Base-by-base conservation (phyloP, 2,329 filamentous ascomycete genomes). In the Aureobasidium sp. region DNA sequence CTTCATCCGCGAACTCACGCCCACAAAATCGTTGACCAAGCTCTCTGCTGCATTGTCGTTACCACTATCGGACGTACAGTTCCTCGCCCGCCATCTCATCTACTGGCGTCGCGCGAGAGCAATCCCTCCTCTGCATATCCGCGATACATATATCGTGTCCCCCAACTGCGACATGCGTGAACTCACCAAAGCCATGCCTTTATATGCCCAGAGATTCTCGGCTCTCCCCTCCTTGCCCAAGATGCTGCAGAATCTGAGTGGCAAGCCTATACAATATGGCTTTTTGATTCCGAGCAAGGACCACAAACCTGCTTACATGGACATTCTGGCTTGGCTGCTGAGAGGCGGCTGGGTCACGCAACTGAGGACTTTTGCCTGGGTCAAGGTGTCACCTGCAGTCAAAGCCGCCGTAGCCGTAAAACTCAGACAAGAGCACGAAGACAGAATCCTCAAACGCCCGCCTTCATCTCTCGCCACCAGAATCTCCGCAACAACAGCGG, bases 41-140 rank as follows among this genome's bases (percentile, higher is more conserved):
- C 84, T 91, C 60, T 85, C 87, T 17, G 83, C 87, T 67, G 84
- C 82, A 66, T 85, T 88, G 57, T 83, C 87, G 22, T 87, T 97
- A 58, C 86, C 88, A 3, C 81, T 94, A 1, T 82, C 85, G 36
- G 90, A 96, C 67, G 88, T 97, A 65, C 88, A 93, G 66, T 87
- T 90, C 68, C 89, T 96, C 65, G 91, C 92, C 11, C 89, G 90
- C 63, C 94, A 97, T 76, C 87, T 99, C 65, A 91, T 97, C 64
- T 96, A 95, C 76, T 97, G 93, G 92, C 87, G 94, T 27, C 88
- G 92, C 62, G 94, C 93, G 51, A 89, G 95, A 64, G 88, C 93
- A 17, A 93, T 97, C 44, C 89, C 91, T 5, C 94, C 94, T 0
- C 83, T 99, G 6, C 91, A 97, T 70, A 88, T 89, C 47, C 84